These are phyloP conservation scores for Myriangium duriaei DNA, from an alignment of 2,329 filamentous ascomycete genomes.

Conservation along the genomic window DNA sequence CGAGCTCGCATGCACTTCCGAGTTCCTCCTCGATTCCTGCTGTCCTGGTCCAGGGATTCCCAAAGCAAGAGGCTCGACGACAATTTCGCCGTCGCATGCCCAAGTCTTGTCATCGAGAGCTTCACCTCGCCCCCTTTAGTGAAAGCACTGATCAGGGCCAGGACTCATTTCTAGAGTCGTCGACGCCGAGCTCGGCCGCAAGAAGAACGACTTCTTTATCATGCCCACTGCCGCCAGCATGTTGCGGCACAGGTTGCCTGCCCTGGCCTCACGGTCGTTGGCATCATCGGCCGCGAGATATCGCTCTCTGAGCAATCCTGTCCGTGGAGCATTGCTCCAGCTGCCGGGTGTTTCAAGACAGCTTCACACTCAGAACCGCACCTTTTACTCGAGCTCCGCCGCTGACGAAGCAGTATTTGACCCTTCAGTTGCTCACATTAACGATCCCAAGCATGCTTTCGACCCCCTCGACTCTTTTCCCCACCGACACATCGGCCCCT, in stretches of 20 bases:
- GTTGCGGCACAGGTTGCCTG: background rate
- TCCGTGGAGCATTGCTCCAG: background rate
- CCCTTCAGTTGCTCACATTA: slow-evolving; percentile 2
- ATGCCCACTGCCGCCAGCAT: slow-evolving; percentile 2
- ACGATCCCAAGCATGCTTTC: slow-evolving; percentile 18
- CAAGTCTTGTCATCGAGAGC: too few species aligned
- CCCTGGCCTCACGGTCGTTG: background rate
- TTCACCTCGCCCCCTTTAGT: too few species aligned
- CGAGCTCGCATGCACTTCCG: too few species aligned
- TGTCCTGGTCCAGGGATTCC: too few species aligned
- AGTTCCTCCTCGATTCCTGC: too few species aligned
- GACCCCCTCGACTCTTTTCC: slow-evolving; percentile 53
- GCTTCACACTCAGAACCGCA: slow-evolving; percentile 3
- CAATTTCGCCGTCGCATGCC: too few species aligned
- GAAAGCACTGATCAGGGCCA: too few species aligned
- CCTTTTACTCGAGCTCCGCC: slow-evolving; percentile 11
- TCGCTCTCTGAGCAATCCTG: background rate
- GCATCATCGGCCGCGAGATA: background rate
- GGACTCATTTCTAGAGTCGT: background rate
- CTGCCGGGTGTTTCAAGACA: background rate
- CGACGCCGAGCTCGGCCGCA: background rate
- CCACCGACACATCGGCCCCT: slow-evolving; percentile 77
- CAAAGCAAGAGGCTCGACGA: too few species aligned
- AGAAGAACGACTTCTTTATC: background rate
- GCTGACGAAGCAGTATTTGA: slow-evolving; percentile 6